These are phyloP conservation scores for Pichia sp. DNA, from an alignment of 1,139 yeast species.

Conservation along the genomic window DNA sequence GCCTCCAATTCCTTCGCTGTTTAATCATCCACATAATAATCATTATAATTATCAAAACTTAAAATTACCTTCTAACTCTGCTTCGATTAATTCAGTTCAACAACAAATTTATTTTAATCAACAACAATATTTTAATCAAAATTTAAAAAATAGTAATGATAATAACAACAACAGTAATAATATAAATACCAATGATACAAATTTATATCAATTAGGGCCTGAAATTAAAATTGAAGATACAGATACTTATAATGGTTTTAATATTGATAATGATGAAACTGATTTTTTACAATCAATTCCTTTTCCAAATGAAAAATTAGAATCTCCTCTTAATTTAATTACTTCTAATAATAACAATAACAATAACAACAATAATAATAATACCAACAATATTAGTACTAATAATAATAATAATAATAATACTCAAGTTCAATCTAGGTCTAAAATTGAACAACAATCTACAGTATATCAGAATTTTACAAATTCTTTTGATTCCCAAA, in stretches of 20 bases:
- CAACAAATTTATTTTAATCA: not conserved
- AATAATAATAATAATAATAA: too few species aligned
- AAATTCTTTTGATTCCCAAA: not conserved
- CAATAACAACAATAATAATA: too few species aligned
- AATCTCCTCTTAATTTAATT: constrained; percentile 6
- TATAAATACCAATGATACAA: too few species aligned
- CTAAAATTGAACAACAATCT: too few species aligned
- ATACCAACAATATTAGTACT: too few species aligned
- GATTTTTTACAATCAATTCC: not conserved
- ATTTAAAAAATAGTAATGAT: not conserved
- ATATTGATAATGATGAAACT: too few species aligned
- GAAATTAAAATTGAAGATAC: constrained; percentile 24
- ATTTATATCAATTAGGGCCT: too few species aligned
- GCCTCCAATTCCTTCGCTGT: not conserved
- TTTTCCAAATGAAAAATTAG: not conserved
- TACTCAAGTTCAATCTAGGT: too few species aligned
- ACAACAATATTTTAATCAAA: not conserved
- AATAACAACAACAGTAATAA: not conserved
- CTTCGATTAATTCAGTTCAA: not conserved
- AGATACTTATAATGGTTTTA: too few species aligned
- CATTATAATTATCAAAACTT: not conserved
- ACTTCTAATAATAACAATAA: too few species aligned
- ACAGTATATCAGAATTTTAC: too few species aligned
- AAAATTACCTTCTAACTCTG: not conserved
- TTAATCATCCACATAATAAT: not conserved